Percentiles rank a stretch among this genome's conserved stretches.
Evolutionary conservation across 768 basidiomycete species (phyloP).

Genomic region (Russula sp.): DNA sequence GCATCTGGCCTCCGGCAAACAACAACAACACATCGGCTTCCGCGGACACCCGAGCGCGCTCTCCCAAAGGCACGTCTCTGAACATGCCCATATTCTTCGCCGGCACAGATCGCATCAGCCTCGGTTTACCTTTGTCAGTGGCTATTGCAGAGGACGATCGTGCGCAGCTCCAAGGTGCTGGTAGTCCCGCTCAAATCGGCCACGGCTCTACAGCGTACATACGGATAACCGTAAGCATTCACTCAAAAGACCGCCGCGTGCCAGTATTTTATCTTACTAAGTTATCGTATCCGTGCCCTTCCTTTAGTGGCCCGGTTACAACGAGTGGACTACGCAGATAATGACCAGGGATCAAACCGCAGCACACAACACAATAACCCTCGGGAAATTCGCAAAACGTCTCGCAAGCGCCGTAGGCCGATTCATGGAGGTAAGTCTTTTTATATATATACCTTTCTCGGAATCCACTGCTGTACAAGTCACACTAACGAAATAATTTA

Average conservation of each 20-base stretch:
- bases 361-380: conserved; percentile 2
- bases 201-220: not conserved
- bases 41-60: not conserved
- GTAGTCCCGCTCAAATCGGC: not conserved
- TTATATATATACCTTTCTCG: no score
- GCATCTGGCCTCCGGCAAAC: conserved; percentile 11
- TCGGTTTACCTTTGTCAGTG: not conserved
- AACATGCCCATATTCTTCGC: conserved; percentile 22
- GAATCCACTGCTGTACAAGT: no score
- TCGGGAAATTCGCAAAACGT: conserved; percentile 6
- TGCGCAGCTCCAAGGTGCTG: not conserved
- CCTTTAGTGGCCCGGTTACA: conserved; percentile 25
- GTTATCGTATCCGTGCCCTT: not conserved
- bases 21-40: not conserved
- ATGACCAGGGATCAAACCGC: conserved; percentile 20
- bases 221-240: conserved; percentile 15
- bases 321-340: conserved; percentile 13
- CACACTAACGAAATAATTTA: no score
- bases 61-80: not conserved
- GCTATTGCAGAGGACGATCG: not conserved
- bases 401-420: conserved; percentile 13
- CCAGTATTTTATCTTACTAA: not conserved
- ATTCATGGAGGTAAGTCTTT: no score
- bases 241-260: no score
- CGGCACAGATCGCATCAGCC: not conserved